Conservation (phyloP, 495 filamentous ascomycete species). For the Trichodelitschia bisporula region DNA sequence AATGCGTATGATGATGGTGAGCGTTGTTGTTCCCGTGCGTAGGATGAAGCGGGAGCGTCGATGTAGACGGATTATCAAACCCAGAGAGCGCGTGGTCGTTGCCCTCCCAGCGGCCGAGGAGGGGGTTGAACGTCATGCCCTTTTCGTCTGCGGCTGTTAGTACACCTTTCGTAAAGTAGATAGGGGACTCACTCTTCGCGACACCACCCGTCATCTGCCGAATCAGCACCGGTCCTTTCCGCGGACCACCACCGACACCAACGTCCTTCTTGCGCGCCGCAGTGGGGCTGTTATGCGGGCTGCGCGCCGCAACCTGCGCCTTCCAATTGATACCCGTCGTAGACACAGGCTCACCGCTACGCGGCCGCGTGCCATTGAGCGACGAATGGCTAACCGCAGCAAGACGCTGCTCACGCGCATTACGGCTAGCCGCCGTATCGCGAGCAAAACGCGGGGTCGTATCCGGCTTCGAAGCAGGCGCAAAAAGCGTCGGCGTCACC, state of each 20-base stretch:
- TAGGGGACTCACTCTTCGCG: slow-evolving; percentile 35
- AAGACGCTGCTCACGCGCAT: slow-evolving; percentile 58
- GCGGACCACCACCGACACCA: not conserved
- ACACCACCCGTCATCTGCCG: slow-evolving; percentile 38
- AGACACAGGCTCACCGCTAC: slow-evolving; percentile 27
- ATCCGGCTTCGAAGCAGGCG: slow-evolving; percentile 7
- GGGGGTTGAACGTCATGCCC: slow-evolving; percentile 86
- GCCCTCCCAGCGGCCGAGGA: slow-evolving; percentile 72
- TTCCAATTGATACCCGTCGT: slow-evolving; percentile 59
- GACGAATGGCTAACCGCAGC: slow-evolving; percentile 3
- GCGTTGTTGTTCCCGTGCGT: not conserved
- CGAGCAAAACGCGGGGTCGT: slow-evolving; percentile 64
- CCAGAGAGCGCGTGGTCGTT: slow-evolving; percentile 63
- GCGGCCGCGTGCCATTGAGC: too few relatives aligned
- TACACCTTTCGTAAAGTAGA: slow-evolving; percentile 2
- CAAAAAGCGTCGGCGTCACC: not conserved
- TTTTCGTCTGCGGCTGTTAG: slow-evolving; percentile 35
- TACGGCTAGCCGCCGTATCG: slow-evolving; percentile 75
- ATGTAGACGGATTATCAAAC: slow-evolving; percentile 24
- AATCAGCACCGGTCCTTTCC: slow-evolving; percentile 41
- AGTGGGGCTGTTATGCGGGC: slow-evolving; percentile 29
- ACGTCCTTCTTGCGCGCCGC: slow-evolving; percentile 11
- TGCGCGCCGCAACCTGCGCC: slow-evolving; percentile 37
- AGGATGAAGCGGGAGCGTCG: not conserved
- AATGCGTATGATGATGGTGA: slow-evolving; percentile 1